A percentile compares a stretch with the other conserved stretches of the same genome.
Conservation (phyloP, 148 eudicot genomes). For the Arctostaphylos glauca region DNA sequence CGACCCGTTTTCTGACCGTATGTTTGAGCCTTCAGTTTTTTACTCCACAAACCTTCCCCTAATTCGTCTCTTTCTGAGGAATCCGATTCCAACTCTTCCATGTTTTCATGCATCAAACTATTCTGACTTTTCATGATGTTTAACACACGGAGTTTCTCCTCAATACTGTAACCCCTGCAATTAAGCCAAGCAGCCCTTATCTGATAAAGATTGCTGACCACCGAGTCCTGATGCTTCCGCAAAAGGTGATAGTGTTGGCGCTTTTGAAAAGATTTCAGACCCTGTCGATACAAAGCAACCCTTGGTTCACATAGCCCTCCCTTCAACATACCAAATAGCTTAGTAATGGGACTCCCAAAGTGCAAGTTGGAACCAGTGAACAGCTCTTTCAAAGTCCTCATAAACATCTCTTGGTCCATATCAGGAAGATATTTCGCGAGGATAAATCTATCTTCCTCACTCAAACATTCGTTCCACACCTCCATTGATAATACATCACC, state of each 20-base stretch:
- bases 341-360: conserved; percentile 73
- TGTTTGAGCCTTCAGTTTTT: conserved; percentile 49
- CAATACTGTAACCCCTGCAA: conserved; percentile 80
- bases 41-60: conserved; percentile 50
- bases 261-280: conserved; percentile 67
- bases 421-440: conserved; percentile 86
- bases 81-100: conserved; percentile 58
- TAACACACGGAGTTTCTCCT: conserved; percentile 86
- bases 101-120: conserved; percentile 71
- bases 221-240: conserved; percentile 67
- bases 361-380: conserved; percentile 73
- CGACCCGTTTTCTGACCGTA: conserved; percentile 36
- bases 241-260: conserved; percentile 73
- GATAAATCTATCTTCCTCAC: conserved; percentile 75
- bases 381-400: conserved; percentile 82
- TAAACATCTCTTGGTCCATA: conserved; percentile 80
- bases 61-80: conserved; percentile 66
- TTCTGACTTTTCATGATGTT: conserved; percentile 73
- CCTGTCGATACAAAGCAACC: conserved; percentile 85
- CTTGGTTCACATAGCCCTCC: conserved; percentile 95
- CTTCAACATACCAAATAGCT: conserved; percentile 75
- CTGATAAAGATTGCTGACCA: conserved; percentile 67
- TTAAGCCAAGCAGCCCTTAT: conserved; percentile 79
- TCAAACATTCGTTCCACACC: conserved; percentile 88
- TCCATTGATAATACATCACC: conserved; percentile 72